Conservation (phyloP, 345 rosid species). For the Pelargonium nanum region DNA sequence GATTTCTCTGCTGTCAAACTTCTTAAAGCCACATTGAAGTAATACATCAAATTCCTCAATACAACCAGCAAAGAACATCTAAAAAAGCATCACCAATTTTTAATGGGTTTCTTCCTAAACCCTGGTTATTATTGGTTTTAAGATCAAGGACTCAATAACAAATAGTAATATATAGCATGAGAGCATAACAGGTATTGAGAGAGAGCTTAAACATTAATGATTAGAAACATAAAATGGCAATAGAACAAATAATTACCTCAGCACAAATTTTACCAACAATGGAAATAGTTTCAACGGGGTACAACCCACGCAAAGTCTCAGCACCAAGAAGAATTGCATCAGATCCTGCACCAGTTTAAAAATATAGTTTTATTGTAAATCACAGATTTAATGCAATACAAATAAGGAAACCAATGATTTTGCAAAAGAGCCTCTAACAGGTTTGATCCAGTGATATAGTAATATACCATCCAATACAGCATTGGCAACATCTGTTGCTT, state of each 20-base stretch:
- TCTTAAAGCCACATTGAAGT: neutral
- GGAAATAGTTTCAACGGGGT: constrained; percentile 85
- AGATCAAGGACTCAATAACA: too few relatives aligned
- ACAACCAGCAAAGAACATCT: too few relatives aligned
- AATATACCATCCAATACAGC: constrained; percentile 85
- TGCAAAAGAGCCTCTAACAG: neutral
- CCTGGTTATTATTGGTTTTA: too few relatives aligned
- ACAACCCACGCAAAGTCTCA: constrained; percentile 86
- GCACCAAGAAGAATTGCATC: constrained; percentile 99
- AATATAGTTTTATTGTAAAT: neutral
- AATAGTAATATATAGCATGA: neutral
- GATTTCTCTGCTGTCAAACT: too few relatives aligned
- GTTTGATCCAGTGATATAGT: neutral
- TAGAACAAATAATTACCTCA: constrained; percentile 78
- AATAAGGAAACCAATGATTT: neutral
- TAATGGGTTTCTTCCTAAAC: too few relatives aligned
- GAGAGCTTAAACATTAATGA: neutral
- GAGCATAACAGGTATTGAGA: neutral
- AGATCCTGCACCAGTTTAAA: constrained; percentile 43
- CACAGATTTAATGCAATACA: neutral
- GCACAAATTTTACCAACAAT: constrained; percentile 84
- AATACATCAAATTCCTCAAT: neutral
- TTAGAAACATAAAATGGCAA: too few relatives aligned
- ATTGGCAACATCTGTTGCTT: constrained; percentile 98
- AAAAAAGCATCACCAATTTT: too few relatives aligned